Conservation (phyloP, 257 asterid species). For the Rhazya stricta region DNA sequence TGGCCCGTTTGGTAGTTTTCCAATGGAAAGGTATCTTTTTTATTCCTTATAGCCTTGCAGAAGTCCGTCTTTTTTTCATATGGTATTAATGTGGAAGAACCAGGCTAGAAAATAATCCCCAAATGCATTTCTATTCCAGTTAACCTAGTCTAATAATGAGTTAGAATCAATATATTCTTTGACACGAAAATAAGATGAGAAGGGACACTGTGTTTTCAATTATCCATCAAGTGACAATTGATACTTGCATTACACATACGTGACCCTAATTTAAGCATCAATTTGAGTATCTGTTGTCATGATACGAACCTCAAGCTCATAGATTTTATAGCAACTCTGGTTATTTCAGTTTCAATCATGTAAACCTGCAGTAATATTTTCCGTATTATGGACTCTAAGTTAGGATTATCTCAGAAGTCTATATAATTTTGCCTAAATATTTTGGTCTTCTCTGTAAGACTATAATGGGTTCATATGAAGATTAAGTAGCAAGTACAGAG, state of each 20-base stretch:
- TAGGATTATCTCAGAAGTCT: neutral
- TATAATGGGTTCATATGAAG: neutral
- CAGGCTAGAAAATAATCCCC: too few species aligned
- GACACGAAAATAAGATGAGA: neutral
- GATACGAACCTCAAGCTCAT: neutral
- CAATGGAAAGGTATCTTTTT: conserved; percentile 72
- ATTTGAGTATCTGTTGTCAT: neutral
- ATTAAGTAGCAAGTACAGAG: neutral
- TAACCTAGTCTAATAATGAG: neutral
- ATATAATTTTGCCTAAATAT: neutral
- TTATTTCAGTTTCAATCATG: neutral
- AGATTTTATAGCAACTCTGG: neutral
- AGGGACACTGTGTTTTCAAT: neutral
- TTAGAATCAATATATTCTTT: neutral
- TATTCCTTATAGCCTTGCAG: neutral
- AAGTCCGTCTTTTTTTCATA: too few species aligned
- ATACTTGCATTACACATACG: neutral
- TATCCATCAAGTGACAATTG: neutral
- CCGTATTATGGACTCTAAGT: neutral
- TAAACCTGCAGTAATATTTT: neutral
- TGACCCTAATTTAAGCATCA: too few species aligned
- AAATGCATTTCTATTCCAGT: neutral
- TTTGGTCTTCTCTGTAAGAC: neutral
- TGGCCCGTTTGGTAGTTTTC: conserved; percentile 68
- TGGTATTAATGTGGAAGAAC: too few species aligned